Conservation (phyloP, 495 filamentous ascomycete genomes). For the Terfezia claveryi region DNA sequence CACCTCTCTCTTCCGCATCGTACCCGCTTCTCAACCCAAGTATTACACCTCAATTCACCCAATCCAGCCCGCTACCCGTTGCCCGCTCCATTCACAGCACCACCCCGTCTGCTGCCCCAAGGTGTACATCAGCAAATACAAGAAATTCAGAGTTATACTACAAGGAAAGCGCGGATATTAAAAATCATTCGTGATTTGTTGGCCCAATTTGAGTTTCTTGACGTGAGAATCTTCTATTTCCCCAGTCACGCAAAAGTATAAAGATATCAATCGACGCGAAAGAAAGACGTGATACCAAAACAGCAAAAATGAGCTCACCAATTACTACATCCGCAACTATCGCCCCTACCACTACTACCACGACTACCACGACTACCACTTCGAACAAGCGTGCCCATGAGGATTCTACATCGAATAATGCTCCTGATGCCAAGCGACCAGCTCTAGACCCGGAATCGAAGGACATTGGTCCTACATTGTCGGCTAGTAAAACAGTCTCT, state of each 20-base stretch:
- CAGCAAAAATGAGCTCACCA: conserved; percentile 12
- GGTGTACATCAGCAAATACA: neutral
- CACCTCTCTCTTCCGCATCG: conserved; percentile 13
- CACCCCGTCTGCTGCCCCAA: neutral
- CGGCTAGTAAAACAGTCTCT: conserved; percentile 23
- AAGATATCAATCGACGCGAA: conserved; percentile 17
- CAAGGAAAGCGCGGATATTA: neutral
- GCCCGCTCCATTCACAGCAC: conserved; percentile 17
- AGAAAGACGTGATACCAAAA: conserved; percentile 14
- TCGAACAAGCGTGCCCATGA: conserved; percentile 86
- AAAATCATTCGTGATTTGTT: neutral
- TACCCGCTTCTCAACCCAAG: conserved; percentile 14
- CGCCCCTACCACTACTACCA: conserved; percentile 35
- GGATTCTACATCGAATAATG: conserved; percentile 78
- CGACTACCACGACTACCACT: conserved; percentile 29
- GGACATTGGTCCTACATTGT: conserved; percentile 15
- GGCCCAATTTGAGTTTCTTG: neutral
- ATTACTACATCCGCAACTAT: conserved; percentile 28
- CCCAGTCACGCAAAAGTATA: conserved; percentile 15
- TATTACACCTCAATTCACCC: conserved; percentile 5
- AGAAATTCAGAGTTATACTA: neutral
- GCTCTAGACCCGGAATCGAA: conserved; percentile 40
- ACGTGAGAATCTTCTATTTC: neutral
- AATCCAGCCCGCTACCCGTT: conserved; percentile 16
- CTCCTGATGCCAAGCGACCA: conserved; percentile 92